Evolutionary conservation across 169 alveolate genomes (phyloP).

Genomic region (Besnoitia besnoiti): DNA sequence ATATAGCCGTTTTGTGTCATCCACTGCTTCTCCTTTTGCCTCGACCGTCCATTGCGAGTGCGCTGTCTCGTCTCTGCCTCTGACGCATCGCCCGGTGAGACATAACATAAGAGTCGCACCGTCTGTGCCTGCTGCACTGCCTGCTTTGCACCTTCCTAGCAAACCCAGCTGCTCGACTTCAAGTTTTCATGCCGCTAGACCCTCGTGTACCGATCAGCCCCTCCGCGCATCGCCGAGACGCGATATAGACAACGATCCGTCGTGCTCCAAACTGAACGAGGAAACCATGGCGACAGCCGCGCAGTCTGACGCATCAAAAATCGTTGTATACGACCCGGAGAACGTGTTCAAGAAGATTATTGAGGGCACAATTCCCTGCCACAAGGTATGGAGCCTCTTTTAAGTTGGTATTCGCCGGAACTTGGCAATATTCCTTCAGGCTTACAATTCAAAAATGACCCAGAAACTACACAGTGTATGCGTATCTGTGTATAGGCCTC

Average conservation of each 20-base stretch:
- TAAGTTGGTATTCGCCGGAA: neutral
- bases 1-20: neutral
- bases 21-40: neutral
- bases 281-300: slow-evolving; percentile 15
- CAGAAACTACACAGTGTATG: neutral
- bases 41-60: neutral
- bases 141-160: too few species aligned
- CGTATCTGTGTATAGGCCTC: too few species aligned
- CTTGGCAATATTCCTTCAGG: neutral
- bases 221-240: neutral
- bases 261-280: neutral
- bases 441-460: neutral
- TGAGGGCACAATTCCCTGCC: slow-evolving; percentile 61
- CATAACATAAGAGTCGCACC: too few species aligned
- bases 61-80: neutral
- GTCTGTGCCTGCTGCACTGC: too few species aligned
- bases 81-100: neutral
- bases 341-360: slow-evolving; percentile 65
- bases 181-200: too few species aligned
- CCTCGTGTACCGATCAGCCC: too few species aligned
- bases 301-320: neutral
- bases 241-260: neutral
- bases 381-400: slow-evolving; percentile 35
- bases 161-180: too few species aligned
- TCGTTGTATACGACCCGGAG: slow-evolving; percentile 59